phyloP scores from a whole-genome alignment of 768 basidiomycete genomes.

The Lactarius psammicola region DNA sequence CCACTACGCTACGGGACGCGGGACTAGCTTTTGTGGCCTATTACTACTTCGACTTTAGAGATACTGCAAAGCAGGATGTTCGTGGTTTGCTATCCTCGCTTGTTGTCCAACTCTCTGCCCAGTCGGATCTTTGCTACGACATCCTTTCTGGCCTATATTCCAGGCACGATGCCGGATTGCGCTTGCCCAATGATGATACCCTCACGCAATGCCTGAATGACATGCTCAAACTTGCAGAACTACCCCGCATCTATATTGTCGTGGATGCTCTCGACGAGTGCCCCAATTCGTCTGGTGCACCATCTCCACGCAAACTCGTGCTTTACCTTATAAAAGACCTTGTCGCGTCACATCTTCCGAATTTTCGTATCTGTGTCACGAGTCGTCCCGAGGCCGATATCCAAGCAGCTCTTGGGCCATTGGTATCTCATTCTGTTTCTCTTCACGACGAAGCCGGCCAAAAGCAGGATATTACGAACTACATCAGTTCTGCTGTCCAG shows the following conservation, averaged over 20 bases:
- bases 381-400: conserved; percentile 17
- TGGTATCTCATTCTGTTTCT: not conserved
- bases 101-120: conserved; percentile 3
- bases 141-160: not conserved
- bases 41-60: conserved; percentile 12
- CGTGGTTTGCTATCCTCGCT: conserved; percentile 10
- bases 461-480: not conserved
- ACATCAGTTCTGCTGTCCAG: not conserved
- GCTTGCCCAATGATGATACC: not conserved
- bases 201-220: not conserved
- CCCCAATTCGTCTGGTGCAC: not conserved
- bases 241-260: not conserved
- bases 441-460: conserved; percentile 11
- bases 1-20: not conserved
- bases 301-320: not conserved
- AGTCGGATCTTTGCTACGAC: not conserved
- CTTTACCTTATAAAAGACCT: not conserved
- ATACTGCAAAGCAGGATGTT: not conserved
- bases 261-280: conserved; percentile 20
- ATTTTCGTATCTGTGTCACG: not conserved
- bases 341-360: not conserved
- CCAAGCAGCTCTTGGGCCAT: not conserved
- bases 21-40: not conserved
- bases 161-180: not conserved
- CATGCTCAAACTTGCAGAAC: not conserved